phyloP scores from a whole-genome alignment of 1,139 yeast genomes.

The Hyphopichia wangnamkhiaoensis region DNA sequence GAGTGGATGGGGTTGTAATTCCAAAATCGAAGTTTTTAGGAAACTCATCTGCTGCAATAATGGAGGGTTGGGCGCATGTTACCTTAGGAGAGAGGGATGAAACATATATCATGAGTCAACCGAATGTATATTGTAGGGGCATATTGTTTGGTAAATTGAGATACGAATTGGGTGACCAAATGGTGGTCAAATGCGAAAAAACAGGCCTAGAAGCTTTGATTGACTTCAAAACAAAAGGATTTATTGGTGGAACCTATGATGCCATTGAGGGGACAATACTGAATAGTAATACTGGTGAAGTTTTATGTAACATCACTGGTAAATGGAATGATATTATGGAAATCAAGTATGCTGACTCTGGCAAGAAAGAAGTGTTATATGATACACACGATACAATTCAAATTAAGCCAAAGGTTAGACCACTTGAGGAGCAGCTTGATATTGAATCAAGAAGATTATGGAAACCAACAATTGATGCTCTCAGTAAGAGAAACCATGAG shows the following conservation, averaged over 20 bases:
- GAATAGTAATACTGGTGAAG: constrained; percentile 52
- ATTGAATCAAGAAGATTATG: constrained; percentile 83
- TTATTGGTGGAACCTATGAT: constrained; percentile 89
- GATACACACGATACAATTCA: constrained; percentile 61
- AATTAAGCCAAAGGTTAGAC: constrained; percentile 69
- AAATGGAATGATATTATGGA: constrained; percentile 93
- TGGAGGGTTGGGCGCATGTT: constrained; percentile 86
- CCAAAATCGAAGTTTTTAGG: constrained; percentile 91
- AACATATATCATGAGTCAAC: constrained; percentile 80
- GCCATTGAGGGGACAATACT: constrained; percentile 78
- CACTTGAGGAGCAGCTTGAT: constrained; percentile 74
- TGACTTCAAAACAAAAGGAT: constrained; percentile 94
- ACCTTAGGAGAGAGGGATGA: constrained; percentile 69
- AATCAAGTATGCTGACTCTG: constrained; percentile 55
- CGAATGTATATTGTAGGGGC: constrained; percentile 95
- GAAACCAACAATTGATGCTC: constrained; percentile 77
- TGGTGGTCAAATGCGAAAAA: constrained; percentile 66
- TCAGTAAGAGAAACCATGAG: constrained; percentile 72
- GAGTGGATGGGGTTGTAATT: constrained; percentile 85
- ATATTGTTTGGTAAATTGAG: constrained; percentile 86
- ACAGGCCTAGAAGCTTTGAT: constrained; percentile 72
- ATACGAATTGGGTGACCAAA: constrained; percentile 90
- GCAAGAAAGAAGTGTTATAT: constrained; percentile 53
- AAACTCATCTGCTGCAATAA: constrained; percentile 93
- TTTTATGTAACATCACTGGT: constrained; percentile 69